Base-by-base conservation (phyloP, 2,329 filamentous ascomycete species). In the Aspergillus brasiliensis region DNA sequence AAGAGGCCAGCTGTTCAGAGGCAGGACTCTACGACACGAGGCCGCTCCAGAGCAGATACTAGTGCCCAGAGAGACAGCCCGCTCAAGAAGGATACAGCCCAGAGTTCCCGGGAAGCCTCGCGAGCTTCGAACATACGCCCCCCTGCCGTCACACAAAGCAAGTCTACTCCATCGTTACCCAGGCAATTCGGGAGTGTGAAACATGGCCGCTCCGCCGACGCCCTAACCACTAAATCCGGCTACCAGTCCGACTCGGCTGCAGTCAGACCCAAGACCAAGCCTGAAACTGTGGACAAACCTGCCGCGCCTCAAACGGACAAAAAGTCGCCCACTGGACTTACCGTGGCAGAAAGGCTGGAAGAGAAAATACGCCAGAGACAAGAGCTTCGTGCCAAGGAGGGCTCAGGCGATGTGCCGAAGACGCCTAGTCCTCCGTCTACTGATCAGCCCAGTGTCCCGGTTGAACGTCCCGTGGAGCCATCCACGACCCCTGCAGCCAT, bases 341-440 rank as follows among this genome's bases (percentile, higher is more conserved):
- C 55, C 15, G 61, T 76, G 47, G 72, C 73, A 5, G 71, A 74
- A 53, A 66, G 71, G 34, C 56, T 74, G n/a, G 73, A 75, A 47
- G 72, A 74, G 61, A 76, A 75, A 47, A 64, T 75, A 15, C 65
- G 68, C 25, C 64, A 63, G 31, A 69, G 72, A 48, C 71, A 71
- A 34, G 69, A 73, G 46, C 64, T 60, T 25, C 67, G 68, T 37
- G 70, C 70, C 7, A 42, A 55, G 28, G 63, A 58, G 7, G 55
- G 57, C 27, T 25, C 65, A 34, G n/a, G n/a, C 23, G 21, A 38
- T 28, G 52, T 23, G 15, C 60, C 59, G 23, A 37, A 58, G n/a
- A 23, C 10, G 13, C 25, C 27, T 21, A 23, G 34, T 42, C 25
- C 46, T 38, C 23, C 51, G 21, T 49, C 54, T 19, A 37, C 44